Evolutionary conservation across 768 basidiomycete species (phyloP).

Genomic region (Calocera viscosa): DNA sequence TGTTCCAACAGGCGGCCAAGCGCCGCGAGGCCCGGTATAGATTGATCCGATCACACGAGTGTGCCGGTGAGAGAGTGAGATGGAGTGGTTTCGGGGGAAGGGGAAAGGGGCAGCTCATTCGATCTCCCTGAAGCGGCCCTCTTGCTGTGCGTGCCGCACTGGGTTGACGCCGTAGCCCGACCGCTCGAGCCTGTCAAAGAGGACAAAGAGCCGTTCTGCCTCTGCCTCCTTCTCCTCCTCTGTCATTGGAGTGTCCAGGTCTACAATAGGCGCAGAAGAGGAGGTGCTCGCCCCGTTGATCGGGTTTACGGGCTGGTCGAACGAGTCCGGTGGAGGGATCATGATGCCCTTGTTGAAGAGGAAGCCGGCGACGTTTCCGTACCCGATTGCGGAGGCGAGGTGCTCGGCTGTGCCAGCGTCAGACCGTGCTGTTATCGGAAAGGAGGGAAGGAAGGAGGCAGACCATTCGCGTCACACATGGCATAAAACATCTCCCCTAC

Average conservation of each 20-base stretch:
- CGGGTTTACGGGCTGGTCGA: conserved; percentile 50
- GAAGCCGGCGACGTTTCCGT: conserved; percentile 92
- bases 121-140: conserved; percentile 26
- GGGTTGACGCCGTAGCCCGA: conserved; percentile 49
- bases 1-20: too few species aligned
- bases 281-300: conserved; percentile 61
- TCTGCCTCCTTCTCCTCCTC: conserved; percentile 92
- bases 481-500: conserved; percentile 81
- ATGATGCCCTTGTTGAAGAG: conserved; percentile 83
- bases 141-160: conserved; percentile 49
- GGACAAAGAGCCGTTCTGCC: conserved; percentile 78
- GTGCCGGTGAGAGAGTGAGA: not conserved
- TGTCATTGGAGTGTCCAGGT: conserved; percentile 49
- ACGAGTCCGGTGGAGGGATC: conserved; percentile 38
- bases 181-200: conserved; percentile 81
- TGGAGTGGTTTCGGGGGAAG: not conserved
- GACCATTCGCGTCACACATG: conserved; percentile 66
- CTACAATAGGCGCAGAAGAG: conserved; percentile 23
- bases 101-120: not conserved
- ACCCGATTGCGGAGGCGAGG: conserved; percentile 71
- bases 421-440: not conserved
- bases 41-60: too few species aligned
- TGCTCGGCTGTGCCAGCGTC: conserved; percentile 40
- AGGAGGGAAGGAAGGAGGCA: conserved; percentile 12
- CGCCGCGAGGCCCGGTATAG: too few species aligned